Conservation (phyloP, 1,284 basidiomycete species). For the Phellopilus nigrolimitatus region DNA sequence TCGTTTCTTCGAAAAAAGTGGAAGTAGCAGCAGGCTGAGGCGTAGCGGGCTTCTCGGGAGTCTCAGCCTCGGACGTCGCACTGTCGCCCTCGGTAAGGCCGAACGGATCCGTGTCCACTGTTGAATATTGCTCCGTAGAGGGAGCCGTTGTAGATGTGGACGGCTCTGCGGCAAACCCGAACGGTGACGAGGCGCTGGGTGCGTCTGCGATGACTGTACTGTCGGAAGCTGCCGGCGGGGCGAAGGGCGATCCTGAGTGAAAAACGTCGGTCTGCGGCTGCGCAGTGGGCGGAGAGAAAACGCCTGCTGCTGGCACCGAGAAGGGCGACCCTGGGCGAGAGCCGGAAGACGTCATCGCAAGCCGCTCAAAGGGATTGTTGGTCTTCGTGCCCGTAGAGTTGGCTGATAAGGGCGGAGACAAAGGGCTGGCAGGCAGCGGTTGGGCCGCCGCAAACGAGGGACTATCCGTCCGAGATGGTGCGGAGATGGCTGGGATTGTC, state of each 20-base stretch:
- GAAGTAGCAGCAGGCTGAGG: constrained; percentile 20
- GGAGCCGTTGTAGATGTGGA: constrained; percentile 12
- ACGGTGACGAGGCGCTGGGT: constrained; percentile 5
- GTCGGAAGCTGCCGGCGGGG: constrained; percentile 14
- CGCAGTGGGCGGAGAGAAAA: constrained; percentile 32
- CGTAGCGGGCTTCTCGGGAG: constrained; percentile 22
- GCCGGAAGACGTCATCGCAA: constrained; percentile 45
- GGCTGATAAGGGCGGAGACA: constrained; percentile 33
- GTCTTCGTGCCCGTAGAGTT: constrained; percentile 54
- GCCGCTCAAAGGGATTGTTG: constrained; percentile 91
- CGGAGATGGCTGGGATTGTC: constrained; percentile 24
- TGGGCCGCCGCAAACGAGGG: constrained; percentile 60
- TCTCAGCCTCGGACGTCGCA: constrained; percentile 15
- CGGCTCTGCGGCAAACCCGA: constrained; percentile 14
- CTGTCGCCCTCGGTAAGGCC: constrained; percentile 37
- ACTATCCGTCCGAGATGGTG: constrained; percentile 36
- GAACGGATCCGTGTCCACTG: constrained; percentile 43
- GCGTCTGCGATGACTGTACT: constrained; percentile 6
- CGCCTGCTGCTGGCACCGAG: constrained; percentile 38
- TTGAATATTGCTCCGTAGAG: not conserved
- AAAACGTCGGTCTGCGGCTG: constrained; percentile 13
- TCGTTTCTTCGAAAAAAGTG: not conserved
- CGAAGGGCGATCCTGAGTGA: constrained; percentile 2
- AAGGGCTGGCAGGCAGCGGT: constrained; percentile 67
- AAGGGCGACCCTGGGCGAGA: constrained; percentile 55